Conservation (phyloP, 805 yeast genomes). For the Sugiyamaella lignohabitans region DNA sequence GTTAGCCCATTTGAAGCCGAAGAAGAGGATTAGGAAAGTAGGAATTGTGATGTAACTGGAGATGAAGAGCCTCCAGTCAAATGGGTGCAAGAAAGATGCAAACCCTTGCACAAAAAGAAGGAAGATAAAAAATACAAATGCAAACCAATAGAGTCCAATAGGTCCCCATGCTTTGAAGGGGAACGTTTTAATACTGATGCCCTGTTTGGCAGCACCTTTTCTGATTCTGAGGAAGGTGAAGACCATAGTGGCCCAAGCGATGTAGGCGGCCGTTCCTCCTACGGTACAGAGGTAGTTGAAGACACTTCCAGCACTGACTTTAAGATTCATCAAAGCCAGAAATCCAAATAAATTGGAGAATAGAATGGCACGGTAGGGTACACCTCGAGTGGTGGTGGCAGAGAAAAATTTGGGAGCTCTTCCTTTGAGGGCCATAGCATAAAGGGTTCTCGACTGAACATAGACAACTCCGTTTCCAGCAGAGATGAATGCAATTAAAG, state of each 20-base stretch:
- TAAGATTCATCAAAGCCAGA: constrained; percentile 33
- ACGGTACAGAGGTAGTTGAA: constrained; percentile 5
- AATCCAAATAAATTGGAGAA: constrained; percentile 56
- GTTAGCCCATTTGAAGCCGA: constrained; percentile 7
- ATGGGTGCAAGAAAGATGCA: constrained; percentile 6
- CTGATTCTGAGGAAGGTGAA: constrained; percentile 3
- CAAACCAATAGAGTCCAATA: constrained; percentile 1
- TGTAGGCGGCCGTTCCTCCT: constrained; percentile 10
- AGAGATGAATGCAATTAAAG: background rate
- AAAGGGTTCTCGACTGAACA: background rate
- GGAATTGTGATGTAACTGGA: constrained; percentile 11
- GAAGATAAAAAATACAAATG: constrained; percentile 5
- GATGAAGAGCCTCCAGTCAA: constrained; percentile 9
- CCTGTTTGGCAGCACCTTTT: constrained; percentile 5
- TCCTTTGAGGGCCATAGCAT: background rate
- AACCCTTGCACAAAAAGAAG: constrained; percentile 7
- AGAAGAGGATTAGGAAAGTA: constrained; percentile 6
- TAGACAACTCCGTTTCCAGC: background rate
- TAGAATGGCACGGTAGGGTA: constrained; percentile 64
- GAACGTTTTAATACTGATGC: constrained; percentile 1
- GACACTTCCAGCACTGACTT: background rate
- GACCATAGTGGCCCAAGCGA: constrained; percentile 8
- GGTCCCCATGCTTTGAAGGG: constrained; percentile 8
- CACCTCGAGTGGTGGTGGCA: constrained; percentile 38
- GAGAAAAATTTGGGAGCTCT: background rate